Conservation (phyloP, 2,329 filamentous ascomycete species). For the Tolypocladium capitatum region DNA sequence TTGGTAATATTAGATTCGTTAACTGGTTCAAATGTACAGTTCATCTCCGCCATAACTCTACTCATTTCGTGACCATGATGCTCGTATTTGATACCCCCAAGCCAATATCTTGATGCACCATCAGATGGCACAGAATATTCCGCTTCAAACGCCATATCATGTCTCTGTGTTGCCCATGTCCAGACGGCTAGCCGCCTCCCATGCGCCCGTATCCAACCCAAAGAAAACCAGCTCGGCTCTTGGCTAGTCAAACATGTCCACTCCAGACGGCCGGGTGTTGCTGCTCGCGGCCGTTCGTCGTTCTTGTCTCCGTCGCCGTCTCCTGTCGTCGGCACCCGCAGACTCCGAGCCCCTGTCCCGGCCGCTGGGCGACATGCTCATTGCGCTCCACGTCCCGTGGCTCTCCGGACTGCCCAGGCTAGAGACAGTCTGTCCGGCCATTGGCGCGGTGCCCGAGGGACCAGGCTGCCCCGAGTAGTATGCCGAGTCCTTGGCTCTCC, state of each 20-base stretch:
- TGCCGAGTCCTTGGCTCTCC: slow-evolving; percentile 43
- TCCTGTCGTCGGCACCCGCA: slow-evolving; percentile 34
- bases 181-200: background rate
- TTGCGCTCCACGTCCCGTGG: slow-evolving; percentile 40
- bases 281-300: slow-evolving; percentile 30
- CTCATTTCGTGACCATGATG: background rate
- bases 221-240: background rate
- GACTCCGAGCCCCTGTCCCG: slow-evolving; percentile 20
- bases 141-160: background rate
- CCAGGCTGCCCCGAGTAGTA: slow-evolving; percentile 44
- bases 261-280: slow-evolving; percentile 15
- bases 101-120: background rate
- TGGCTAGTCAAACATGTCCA: slow-evolving; percentile 25
- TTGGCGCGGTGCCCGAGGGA: slow-evolving; percentile 27
- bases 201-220: background rate
- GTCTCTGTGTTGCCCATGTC: background rate
- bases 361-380: slow-evolving; percentile 34
- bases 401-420: slow-evolving; percentile 33
- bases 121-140: background rate
- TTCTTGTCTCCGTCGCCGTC: slow-evolving; percentile 42
- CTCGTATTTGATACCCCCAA: background rate
- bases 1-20: too few relatives aligned
- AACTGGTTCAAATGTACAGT: background rate
- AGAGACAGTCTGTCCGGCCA: slow-evolving; percentile 29
- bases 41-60: background rate